Base-by-base conservation (phyloP, 2,329 filamentous ascomycete species). In the Furcasterigmium sp. region DNA sequence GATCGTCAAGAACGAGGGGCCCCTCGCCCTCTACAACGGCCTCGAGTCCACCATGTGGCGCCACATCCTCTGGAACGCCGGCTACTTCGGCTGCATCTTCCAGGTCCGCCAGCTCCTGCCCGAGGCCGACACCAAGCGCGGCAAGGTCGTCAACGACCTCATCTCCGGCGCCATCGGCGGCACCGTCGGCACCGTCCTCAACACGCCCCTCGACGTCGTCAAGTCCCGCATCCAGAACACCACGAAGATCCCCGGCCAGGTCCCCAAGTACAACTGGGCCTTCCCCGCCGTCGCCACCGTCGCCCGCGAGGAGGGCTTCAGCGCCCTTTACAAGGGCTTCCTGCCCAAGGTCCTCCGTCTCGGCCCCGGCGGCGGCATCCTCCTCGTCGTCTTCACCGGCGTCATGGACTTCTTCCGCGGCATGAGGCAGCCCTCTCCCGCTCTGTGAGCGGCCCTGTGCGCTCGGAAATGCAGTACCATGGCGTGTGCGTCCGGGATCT, bases 201-300 rank as follows among this genome's bases (percentile, higher is more conserved):
- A 98, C 75, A 97, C 91, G 3, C 90, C 91, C 45, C 84, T 95
- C 81, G 91, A 97, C 59, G 91, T 97, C 17, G 91, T 97, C 70
- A 98, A 98, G 80, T 94, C 87, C 53, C 85, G 93, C 51, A 98
- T 98, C 54, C 93, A 98, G 69, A 98, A 98, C 71, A 89, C 81
- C 44, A 76, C 87, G 53, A 91, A 87, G 74, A 72, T 95, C 30
- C 64, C 85, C n/a, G 93, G 93, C 5, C 74, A 79, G 42, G 69
- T 82, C 18, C 87, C 87, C 60, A 98, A 98, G 78, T 98, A 98
- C 75, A 96, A 97, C 79, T 98, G 93, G 93, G 93, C 93, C 25
- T 95, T 84, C 80, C 87, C 89, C 37, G 83, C 89, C 18, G 74
- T 96, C 40, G 84, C 78, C 44, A 93, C 87, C 8, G 88, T 98